Conservation (phyloP, 2,329 filamentous ascomycete species). For the Ramularia collo-cygni region DNA sequence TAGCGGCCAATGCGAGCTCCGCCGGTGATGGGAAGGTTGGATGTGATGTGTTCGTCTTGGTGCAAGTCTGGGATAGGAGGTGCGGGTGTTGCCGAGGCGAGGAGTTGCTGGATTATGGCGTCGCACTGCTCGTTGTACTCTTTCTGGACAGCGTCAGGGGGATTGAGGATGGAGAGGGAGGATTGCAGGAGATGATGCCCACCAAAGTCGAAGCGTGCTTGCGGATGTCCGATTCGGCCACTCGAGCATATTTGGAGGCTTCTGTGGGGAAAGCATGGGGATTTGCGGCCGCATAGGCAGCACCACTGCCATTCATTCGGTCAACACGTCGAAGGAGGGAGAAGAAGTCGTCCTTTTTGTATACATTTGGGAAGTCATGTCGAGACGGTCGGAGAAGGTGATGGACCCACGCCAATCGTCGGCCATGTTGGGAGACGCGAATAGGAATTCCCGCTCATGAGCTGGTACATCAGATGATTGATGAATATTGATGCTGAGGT, state of each 20-base stretch:
- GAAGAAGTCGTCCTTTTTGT: too few species aligned
- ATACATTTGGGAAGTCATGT: conserved; percentile 43
- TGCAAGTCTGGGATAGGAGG: conserved; percentile 14
- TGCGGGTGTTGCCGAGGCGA: conserved; percentile 27
- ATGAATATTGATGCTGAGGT: too few species aligned
- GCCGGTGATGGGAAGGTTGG: conserved; percentile 26
- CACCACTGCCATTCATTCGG: conserved; percentile 33
- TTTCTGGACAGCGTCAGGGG: conserved; percentile 42
- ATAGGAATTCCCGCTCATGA: too few species aligned
- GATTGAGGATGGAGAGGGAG: too few species aligned
- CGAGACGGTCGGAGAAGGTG: conserved; percentile 41
- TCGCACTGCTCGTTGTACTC: conserved; percentile 45
- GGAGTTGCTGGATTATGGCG: conserved; percentile 20
- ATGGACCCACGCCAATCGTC: conserved; percentile 36
- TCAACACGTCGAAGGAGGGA: too few species aligned
- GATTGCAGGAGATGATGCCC: too few species aligned
- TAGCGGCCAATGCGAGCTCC: conserved; percentile 49
- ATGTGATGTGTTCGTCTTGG: conserved; percentile 25
- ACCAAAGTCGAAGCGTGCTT: conserved; percentile 46
- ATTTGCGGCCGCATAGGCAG: conserved; percentile 42
- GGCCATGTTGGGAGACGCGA: conserved; percentile 16
- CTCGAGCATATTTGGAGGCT: conserved; percentile 50
- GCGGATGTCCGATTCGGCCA: conserved; percentile 58
- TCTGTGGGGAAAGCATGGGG: conserved; percentile 41
- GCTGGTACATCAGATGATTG: too few species aligned